A percentile compares a stretch with the other conserved stretches of the same genome.
These are phyloP conservation scores for Xylariaceae sp. DNA, from an alignment of 2,329 filamentous ascomycete species.

Conservation along the genomic window DNA sequence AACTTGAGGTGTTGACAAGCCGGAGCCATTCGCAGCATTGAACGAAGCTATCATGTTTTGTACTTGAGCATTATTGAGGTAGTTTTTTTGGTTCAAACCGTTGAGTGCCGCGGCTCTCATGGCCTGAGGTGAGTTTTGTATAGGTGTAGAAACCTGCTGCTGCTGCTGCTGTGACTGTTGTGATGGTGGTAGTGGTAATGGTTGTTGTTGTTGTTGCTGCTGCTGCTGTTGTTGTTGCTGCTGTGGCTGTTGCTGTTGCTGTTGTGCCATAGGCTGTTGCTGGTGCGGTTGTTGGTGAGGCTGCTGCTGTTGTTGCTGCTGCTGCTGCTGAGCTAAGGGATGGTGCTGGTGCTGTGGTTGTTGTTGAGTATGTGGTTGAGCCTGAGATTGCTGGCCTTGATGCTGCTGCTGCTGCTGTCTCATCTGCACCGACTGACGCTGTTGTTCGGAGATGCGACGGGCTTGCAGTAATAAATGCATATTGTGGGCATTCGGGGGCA, in stretches of 20 bases:
- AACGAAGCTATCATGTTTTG: conserved; percentile 50
- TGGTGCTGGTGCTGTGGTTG: conserved; percentile 31
- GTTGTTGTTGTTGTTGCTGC: conserved; percentile 18
- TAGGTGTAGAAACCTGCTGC: conserved; percentile 34
- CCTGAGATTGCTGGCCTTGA: conserved; percentile 33
- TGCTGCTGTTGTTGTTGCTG: conserved; percentile 25
- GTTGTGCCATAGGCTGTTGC: conserved; percentile 2
- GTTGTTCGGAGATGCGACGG: conserved; percentile 61
- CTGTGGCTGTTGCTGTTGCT: conserved; percentile 10
- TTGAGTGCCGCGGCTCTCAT: conserved; percentile 38
- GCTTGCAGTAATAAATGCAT: conserved; percentile 56
- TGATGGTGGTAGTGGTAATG: conserved; percentile 9
- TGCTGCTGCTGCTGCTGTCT: conserved; percentile 35
- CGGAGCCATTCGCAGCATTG: conserved; percentile 38
- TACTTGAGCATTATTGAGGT: conserved; percentile 47
- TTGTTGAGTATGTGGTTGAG: conserved; percentile 28
- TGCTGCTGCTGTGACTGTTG: conserved; percentile 11
- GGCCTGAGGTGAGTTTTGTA: conserved; percentile 38
- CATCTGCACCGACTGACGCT: conserved; percentile 47
- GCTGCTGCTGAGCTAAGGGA: conserved; percentile 14
- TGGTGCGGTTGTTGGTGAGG: conserved; percentile 19
- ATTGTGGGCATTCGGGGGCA: conserved; percentile 42
- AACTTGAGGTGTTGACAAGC: conserved; percentile 41
- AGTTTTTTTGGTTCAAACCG: conserved; percentile 47
- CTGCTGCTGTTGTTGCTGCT: conserved; percentile 26